These are phyloP conservation scores for Coemansia sp. DNA, from an alignment of 192 early-diverging fungal genomes.

Conservation along the genomic window DNA sequence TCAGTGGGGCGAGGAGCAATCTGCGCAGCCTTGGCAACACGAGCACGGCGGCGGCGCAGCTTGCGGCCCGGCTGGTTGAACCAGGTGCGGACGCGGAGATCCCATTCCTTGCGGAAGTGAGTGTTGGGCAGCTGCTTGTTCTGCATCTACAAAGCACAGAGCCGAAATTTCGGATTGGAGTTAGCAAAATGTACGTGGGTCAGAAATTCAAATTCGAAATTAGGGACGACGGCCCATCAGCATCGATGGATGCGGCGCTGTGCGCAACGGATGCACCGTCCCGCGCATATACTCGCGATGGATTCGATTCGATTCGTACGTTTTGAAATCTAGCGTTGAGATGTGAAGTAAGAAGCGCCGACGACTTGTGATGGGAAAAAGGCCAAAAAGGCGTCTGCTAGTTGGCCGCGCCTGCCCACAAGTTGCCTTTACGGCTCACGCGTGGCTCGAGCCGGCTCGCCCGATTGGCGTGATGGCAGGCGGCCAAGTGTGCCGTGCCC, in stretches of 20 bases:
- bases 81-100: constrained; percentile 94
- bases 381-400: not conserved
- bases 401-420: not conserved
- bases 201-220: not conserved
- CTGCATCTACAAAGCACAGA: constrained; percentile 62
- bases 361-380: not conserved
- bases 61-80: constrained; percentile 97
- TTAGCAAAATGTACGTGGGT: no score
- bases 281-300: constrained; percentile 1
- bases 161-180: not conserved
- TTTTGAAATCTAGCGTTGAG: constrained; percentile 2
- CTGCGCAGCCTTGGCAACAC: constrained; percentile 91
- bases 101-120: constrained; percentile 99
- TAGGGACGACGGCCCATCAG: not conserved
- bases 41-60: constrained; percentile 80
- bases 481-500: no score
- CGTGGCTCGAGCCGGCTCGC: not conserved
- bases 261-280: not conserved
- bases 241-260: not conserved
- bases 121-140: constrained; percentile 91
- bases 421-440: not conserved
- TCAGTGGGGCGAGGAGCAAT: constrained; percentile 97
- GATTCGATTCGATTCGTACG: constrained; percentile 3
- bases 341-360: not conserved
- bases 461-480: not conserved